phyloP scores from a whole-genome alignment of 1,284 basidiomycete genomes.

The Ganoderma lingzhi region DNA sequence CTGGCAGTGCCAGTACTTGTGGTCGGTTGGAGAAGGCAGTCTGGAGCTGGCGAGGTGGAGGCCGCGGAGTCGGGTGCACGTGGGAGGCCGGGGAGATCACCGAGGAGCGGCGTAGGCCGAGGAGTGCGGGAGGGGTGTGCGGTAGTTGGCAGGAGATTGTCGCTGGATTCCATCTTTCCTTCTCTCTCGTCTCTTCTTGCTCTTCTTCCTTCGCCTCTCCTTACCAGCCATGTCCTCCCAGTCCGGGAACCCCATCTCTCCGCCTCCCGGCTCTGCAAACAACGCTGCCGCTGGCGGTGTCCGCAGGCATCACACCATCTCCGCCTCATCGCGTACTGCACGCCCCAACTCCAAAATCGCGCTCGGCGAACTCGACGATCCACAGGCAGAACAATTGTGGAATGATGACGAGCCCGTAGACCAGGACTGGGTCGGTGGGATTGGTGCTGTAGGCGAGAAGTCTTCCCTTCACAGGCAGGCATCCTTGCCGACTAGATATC shows the following conservation, averaged over 20 bases:
- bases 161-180: conserved; percentile 30
- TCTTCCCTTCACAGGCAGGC: conserved; percentile 77
- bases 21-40: not conserved
- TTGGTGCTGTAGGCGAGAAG: conserved; percentile 85
- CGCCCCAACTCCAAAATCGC: conserved; percentile 65
- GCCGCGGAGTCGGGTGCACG: conserved; percentile 6
- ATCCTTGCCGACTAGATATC: conserved; percentile 82
- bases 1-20: no score
- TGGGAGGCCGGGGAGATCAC: conserved; percentile 6
- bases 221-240: conserved; percentile 42
- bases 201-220: conserved; percentile 25
- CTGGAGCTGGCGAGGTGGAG: conserved; percentile 15
- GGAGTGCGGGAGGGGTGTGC: not conserved
- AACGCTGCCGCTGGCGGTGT: conserved; percentile 50
- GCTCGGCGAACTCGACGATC: conserved; percentile 68
- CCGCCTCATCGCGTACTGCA: conserved; percentile 73
- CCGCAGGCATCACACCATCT: conserved; percentile 84
- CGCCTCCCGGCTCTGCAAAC: conserved; percentile 41
- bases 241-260: conserved; percentile 44
- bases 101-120: conserved; percentile 10
- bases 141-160: conserved; percentile 9
- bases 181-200: conserved; percentile 27
- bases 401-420: conserved; percentile 81
- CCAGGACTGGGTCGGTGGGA: conserved; percentile 79
- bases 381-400: conserved; percentile 67